Conservation (phyloP, 2,329 filamentous ascomycete species). For the Monilinia polystroma region DNA sequence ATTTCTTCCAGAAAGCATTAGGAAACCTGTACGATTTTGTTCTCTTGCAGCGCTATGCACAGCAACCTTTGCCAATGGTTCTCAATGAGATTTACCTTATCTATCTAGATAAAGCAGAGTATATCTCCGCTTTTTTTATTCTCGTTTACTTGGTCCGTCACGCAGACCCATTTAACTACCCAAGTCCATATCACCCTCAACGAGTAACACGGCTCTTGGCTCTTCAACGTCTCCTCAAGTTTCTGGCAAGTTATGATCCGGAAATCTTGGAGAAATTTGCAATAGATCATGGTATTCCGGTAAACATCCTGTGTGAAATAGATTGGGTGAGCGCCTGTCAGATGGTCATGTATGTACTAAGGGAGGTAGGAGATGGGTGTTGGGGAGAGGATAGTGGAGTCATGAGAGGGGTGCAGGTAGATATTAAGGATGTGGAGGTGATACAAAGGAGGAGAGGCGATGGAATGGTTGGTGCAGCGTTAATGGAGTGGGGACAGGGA, state of each 20-base stretch:
- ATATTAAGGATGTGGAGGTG: constrained; percentile 14
- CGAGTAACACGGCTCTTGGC: constrained; percentile 53
- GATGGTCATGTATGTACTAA: constrained; percentile 13
- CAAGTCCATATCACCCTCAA: constrained; percentile 51
- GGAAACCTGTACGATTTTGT: constrained; percentile 19
- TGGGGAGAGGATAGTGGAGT: constrained; percentile 17
- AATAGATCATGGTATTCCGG: neutral
- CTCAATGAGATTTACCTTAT: constrained; percentile 47
- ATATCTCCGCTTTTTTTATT: constrained; percentile 50
- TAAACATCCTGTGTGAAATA: constrained; percentile 23
- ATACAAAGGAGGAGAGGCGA: neutral
- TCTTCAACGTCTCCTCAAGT: constrained; percentile 52
- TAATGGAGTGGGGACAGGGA: constrained; percentile 13
- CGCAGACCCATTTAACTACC: constrained; percentile 51
- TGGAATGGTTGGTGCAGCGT: neutral
- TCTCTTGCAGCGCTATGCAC: constrained; percentile 19
- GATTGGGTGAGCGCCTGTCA: constrained; percentile 21
- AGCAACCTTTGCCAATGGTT: constrained; percentile 39
- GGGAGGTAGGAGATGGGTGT: constrained; percentile 8
- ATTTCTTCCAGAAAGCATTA: constrained; percentile 1
- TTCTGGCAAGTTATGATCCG: constrained; percentile 46
- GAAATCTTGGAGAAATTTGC: constrained; percentile 23
- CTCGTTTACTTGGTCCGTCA: constrained; percentile 39
- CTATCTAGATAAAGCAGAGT: constrained; percentile 47
- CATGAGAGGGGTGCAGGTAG: constrained; percentile 10